Base-by-base conservation (phyloP, 1,284 basidiomycete genomes). In the Austroboletus sp. region DNA sequence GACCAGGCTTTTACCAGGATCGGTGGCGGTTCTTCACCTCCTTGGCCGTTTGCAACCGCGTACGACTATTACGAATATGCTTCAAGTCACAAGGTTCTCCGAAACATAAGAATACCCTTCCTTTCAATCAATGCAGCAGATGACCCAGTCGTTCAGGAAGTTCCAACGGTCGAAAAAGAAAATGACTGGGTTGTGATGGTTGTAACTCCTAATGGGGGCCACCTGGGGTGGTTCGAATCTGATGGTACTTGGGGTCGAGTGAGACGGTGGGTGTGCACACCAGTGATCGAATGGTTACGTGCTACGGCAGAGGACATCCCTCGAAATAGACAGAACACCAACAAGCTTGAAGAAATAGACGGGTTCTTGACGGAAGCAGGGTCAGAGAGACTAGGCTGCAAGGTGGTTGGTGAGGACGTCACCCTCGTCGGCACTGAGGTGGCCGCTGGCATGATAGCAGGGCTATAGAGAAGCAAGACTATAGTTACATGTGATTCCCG, bases 171-270 rank as follows among this genome's bases (percentile, higher is more conserved):
- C 49, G 72, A 76, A 6, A 70, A 74, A 46, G 72, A 71, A 10
- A 87, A 84, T 49, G 68, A 70, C 1, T 79, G 81, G 62, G 78
- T 91, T 10, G 76, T 82, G 9, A 77, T 88, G 59, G 85, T 75
- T 11, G 68, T 89, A 44, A 95, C 95, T 0, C 70, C 74, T 29
- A 74, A 76, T 13, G 95, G 96, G 1, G 96, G 96, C 0, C 95
- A 98, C 69, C 73, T 98, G 13, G 95, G 95, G 26, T 98, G 91
- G 94, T 98, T 95, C 62, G 80, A 86, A 56, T 68, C 76, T 37
- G 69, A 69, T 26, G 70, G 69, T 30, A 51, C 65, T 35, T 63
- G 64, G 49, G 70, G 73, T 29, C 62, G 67, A 48, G 65, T 79
- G 12, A 72, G 73, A 49, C 69, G 86, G 44, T 91, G 88, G 89